Evolutionary conservation across 495 filamentous ascomycete species (phyloP).

Genomic region (Podospora didyma): DNA sequence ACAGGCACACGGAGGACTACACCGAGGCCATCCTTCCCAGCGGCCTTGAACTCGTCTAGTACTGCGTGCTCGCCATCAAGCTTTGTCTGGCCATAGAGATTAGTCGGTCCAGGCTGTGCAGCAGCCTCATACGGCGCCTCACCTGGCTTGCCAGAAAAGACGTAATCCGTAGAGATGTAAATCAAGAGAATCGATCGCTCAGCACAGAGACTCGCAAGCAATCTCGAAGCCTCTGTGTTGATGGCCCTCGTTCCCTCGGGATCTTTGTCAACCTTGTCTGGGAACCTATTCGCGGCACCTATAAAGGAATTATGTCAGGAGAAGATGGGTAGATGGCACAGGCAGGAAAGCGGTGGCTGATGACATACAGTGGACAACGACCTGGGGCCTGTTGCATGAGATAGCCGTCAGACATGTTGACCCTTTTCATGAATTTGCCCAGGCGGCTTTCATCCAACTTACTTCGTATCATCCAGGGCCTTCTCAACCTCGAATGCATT

Average conservation of each 20-base stretch:
- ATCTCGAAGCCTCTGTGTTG: slow-evolving; percentile 68
- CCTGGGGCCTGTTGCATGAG: slow-evolving; percentile 58
- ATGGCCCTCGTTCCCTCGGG: slow-evolving; percentile 69
- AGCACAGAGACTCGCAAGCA: slow-evolving; percentile 63
- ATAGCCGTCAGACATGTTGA: not conserved
- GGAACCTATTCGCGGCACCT: slow-evolving; percentile 84
- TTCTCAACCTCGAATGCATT: slow-evolving; percentile 57
- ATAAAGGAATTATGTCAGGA: not conserved
- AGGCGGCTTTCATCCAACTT: slow-evolving; percentile 11
- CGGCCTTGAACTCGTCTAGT: slow-evolving; percentile 51
- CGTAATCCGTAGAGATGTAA: slow-evolving; percentile 95
- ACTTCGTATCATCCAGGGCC: slow-evolving; percentile 63
- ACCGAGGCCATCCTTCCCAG: slow-evolving; percentile 48
- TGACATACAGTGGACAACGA: slow-evolving; percentile 75
- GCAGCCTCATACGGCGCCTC: slow-evolving; percentile 78
- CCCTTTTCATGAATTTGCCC: not conserved
- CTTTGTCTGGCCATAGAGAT: slow-evolving; percentile 87
- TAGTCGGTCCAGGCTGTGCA: slow-evolving; percentile 63
- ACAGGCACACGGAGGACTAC: slow-evolving; percentile 84
- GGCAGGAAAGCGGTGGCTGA: not conserved
- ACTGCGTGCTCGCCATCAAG: slow-evolving; percentile 77
- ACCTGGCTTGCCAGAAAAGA: slow-evolving; percentile 78
- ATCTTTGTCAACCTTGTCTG: slow-evolving; percentile 77
- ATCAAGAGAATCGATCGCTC: slow-evolving; percentile 64
- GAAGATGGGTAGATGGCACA: not conserved